Percentiles rank a stretch among this genome's conserved stretches.
These are phyloP conservation scores for Amaranthus tricolor DNA, from an alignment of 179 eudicot species.

Conservation along the genomic window DNA sequence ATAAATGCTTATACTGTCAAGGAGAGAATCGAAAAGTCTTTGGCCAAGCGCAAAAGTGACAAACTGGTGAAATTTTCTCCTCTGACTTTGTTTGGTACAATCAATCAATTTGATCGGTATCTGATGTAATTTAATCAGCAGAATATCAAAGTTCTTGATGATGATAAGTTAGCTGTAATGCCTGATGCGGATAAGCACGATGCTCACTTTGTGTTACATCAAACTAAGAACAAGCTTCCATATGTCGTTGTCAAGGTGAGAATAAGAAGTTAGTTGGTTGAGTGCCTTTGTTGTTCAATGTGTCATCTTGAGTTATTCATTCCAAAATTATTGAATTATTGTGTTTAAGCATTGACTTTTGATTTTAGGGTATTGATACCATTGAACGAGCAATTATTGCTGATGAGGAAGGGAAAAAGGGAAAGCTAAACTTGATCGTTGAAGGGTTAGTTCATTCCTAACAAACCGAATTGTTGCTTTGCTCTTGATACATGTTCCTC, in stretches of 20 bases:
- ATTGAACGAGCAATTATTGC: conserved; percentile 74
- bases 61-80: conserved; percentile 43
- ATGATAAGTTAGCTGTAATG: conserved; percentile 48
- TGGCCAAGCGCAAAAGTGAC: conserved; percentile 48
- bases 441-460: conserved; percentile 68
- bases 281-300: background rate
- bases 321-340: conserved; percentile 2
- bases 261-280: background rate
- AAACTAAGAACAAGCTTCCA: conserved; percentile 54
- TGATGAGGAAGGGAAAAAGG: conserved; percentile 40
- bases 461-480: background rate
- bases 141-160: conserved; percentile 57
- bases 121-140: conserved; percentile 38
- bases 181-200: conserved; percentile 42
- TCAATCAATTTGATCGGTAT: conserved; percentile 11
- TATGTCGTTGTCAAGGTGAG: conserved; percentile 76
- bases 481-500: background rate
- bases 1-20: conserved; percentile 62
- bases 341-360: conserved; percentile 13
- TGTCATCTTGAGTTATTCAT: background rate
- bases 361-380: conserved; percentile 69
- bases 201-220: conserved; percentile 68
- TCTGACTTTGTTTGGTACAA: background rate
- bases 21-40: conserved; percentile 48
- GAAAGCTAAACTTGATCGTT: conserved; percentile 54